These are phyloP conservation scores for Meira miltonrushii DNA, from an alignment of 1,284 basidiomycete genomes.

Conservation along the genomic window DNA sequence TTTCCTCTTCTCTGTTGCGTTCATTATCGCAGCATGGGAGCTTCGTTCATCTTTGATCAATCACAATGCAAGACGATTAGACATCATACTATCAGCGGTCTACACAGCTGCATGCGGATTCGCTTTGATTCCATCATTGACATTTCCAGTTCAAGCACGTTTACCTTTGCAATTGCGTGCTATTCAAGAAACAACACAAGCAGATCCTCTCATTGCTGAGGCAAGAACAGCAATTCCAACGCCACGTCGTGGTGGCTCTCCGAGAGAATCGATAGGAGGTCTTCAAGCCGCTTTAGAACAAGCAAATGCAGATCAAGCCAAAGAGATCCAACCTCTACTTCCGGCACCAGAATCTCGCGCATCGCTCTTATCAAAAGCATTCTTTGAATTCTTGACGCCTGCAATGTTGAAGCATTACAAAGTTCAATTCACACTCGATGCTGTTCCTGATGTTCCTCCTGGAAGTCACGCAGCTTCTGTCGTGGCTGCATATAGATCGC, in stretches of 20 bases:
- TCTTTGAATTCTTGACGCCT: slow-evolving; percentile 45
- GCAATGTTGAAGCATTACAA: slow-evolving; percentile 55
- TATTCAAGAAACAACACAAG: slow-evolving; percentile 44
- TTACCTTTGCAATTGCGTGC: slow-evolving; percentile 36
- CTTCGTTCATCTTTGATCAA: slow-evolving; percentile 34
- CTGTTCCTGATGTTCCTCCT: slow-evolving; percentile 57
- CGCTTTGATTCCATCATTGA: slow-evolving; percentile 25
- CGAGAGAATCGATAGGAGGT: neutral
- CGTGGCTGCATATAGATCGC: slow-evolving; percentile 44
- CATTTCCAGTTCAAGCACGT: slow-evolving; percentile 35
- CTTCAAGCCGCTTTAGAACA: neutral
- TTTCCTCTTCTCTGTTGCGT: slow-evolving; percentile 26
- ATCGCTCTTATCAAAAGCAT: slow-evolving; percentile 39
- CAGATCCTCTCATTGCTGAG: slow-evolving; percentile 29
- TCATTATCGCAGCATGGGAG: slow-evolving; percentile 35
- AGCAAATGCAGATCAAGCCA: slow-evolving; percentile 12
- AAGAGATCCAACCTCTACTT: slow-evolving; percentile 11
- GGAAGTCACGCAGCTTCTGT: slow-evolving; percentile 56
- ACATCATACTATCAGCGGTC: slow-evolving; percentile 6
- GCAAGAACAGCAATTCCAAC: slow-evolving; percentile 45
- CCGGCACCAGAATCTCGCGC: slow-evolving; percentile 45
- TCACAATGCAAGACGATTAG: neutral
- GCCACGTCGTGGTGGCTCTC: slow-evolving; percentile 16
- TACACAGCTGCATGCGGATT: slow-evolving; percentile 26
- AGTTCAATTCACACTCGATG: slow-evolving; percentile 53